phyloP scores from a whole-genome alignment of 2,329 filamentous ascomycete species.

The Fusarium caatingaense region DNA sequence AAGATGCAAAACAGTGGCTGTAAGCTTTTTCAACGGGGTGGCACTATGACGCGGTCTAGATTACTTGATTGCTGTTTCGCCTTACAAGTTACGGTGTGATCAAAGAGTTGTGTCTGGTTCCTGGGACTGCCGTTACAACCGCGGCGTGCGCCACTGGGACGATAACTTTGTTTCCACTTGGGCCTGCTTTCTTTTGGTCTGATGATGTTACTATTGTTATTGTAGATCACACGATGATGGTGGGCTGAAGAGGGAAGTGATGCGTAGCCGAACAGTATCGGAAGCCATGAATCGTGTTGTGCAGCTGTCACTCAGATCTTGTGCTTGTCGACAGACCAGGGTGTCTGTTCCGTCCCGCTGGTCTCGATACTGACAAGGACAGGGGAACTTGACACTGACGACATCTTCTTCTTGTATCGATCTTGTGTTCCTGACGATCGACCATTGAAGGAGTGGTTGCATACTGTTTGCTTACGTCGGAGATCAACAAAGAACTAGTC shows the following conservation, averaged over 20 bases:
- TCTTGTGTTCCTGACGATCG: not conserved
- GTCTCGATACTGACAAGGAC: not conserved
- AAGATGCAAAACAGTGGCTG: slow-evolving; percentile 1
- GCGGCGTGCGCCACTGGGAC: slow-evolving; percentile 13
- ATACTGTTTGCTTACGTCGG: not conserved
- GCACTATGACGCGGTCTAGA: slow-evolving; percentile 4
- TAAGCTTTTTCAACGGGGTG: slow-evolving; percentile 7
- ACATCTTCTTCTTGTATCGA: not conserved
- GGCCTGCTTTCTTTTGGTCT: slow-evolving; percentile 4
- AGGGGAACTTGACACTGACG: not conserved
- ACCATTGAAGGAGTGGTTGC: not conserved
- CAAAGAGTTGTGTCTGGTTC: slow-evolving; percentile 10
- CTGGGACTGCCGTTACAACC: slow-evolving; percentile 1
- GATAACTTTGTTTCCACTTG: slow-evolving; percentile 26
- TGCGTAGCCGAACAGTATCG: slow-evolving; percentile 12
- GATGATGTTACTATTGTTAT: slow-evolving; percentile 11
- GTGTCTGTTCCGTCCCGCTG: slow-evolving; percentile 6
- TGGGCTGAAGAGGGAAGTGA: not conserved
- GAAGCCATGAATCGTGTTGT: slow-evolving; percentile 5
- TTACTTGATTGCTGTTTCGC: not conserved
- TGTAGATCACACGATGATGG: not conserved
- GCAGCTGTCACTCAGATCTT: slow-evolving; percentile 1
- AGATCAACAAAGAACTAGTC: not conserved
- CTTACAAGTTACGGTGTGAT: slow-evolving; percentile 11
- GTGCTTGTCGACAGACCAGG: slow-evolving; percentile 15